phyloP scores from a whole-genome alignment of 2,329 filamentous ascomycete species.

The Endoconidiophora polonica region DNA sequence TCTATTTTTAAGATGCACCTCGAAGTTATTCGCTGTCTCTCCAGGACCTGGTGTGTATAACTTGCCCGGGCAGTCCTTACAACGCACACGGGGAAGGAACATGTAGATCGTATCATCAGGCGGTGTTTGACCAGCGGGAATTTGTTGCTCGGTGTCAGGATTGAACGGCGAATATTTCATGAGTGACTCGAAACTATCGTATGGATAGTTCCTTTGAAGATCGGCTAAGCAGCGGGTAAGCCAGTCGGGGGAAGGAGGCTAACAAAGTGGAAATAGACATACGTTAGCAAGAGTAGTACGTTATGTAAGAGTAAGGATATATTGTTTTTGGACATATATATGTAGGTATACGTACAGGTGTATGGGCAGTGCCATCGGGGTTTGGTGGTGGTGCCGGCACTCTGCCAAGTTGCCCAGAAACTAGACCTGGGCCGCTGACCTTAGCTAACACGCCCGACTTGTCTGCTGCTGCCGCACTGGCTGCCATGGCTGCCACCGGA shows the following conservation, averaged over 20 bases:
- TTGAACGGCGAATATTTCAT: slow-evolving; percentile 86
- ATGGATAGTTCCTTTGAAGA: slow-evolving; percentile 54
- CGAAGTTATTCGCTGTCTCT: slow-evolving; percentile 75
- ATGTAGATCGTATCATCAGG: slow-evolving; percentile 56
- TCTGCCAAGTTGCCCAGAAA: slow-evolving; percentile 44
- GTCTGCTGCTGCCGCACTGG: neutral
- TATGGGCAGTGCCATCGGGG: slow-evolving; percentile 36
- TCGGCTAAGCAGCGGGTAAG: slow-evolving; percentile 56
- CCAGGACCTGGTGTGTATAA: slow-evolving; percentile 82
- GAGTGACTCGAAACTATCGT: slow-evolving; percentile 70
- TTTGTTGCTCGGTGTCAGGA: slow-evolving; percentile 47
- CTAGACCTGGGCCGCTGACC: slow-evolving; percentile 18
- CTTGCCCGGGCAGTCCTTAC: slow-evolving; percentile 83
- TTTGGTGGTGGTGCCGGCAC: slow-evolving; percentile 49
- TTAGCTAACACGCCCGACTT: neutral
- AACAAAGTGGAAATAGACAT: slow-evolving; percentile 1
- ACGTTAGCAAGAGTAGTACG: too few species aligned
- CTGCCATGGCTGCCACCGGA: slow-evolving; percentile 4
- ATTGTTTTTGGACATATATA: neutral
- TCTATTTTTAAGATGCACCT: slow-evolving; percentile 78
- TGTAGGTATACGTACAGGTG: slow-evolving; percentile 37
- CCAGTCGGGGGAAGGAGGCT: slow-evolving; percentile 83
- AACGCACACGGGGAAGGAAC: slow-evolving; percentile 79
- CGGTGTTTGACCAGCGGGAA: slow-evolving; percentile 35
- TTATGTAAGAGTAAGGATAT: neutral